Conservation (phyloP, 2,329 filamentous ascomycete species). For the Colletotrichum sp. region DNA sequence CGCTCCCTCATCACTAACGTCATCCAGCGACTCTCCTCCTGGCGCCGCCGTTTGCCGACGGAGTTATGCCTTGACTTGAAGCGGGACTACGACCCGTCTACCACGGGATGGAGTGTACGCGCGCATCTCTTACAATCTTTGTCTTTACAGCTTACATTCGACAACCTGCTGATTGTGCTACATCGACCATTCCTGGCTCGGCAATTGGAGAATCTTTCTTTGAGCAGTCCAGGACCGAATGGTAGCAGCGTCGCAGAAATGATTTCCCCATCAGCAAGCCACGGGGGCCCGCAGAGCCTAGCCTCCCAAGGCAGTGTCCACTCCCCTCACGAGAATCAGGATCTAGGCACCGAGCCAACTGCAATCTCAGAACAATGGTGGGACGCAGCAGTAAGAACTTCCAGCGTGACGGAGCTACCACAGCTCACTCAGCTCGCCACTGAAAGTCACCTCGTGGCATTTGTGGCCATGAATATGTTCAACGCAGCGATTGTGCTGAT, state of each 20-base stretch:
- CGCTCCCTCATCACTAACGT: background rate
- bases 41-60: background rate
- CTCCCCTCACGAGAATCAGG: background rate
- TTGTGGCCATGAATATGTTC: background rate
- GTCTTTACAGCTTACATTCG: background rate
- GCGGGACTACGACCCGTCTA: background rate
- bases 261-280: background rate
- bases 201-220: background rate
- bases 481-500: background rate
- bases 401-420: background rate
- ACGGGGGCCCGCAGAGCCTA: background rate
- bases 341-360: background rate
- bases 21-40: background rate
- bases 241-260: background rate
- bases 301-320: background rate
- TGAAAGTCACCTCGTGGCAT: background rate
- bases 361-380: background rate
- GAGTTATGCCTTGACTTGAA: background rate
- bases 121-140: background rate
- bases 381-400: background rate
- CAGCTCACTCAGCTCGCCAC: background rate
- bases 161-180: background rate
- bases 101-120: background rate
- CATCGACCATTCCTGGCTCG: background rate
- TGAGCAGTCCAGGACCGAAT: background rate